A percentile compares a stretch with the other conserved stretches of the same genome.
phyloP scores from a whole-genome alignment of 1,284 basidiomycete genomes.

The Boletus sp. region DNA sequence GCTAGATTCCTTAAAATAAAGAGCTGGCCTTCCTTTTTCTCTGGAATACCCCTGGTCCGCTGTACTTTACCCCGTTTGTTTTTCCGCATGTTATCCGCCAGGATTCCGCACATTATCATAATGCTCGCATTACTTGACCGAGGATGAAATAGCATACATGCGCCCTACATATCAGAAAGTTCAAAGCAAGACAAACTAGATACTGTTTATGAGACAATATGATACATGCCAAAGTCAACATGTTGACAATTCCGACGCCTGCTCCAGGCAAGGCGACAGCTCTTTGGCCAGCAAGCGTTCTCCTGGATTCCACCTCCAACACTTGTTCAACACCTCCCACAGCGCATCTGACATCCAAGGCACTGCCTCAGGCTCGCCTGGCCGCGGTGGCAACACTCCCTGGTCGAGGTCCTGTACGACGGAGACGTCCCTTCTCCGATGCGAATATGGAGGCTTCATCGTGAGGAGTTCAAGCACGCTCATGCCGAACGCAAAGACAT shows the following conservation, averaged over 20 bases:
- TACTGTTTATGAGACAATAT: background rate
- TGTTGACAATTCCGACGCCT: constrained; percentile 1
- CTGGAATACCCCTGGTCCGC: constrained; percentile 38
- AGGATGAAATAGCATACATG: constrained; percentile 7
- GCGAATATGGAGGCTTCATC: constrained; percentile 44
- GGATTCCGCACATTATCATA: constrained; percentile 35
- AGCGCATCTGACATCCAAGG: constrained; percentile 43
- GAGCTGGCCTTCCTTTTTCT: constrained; percentile 36
- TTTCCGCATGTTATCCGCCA: constrained; percentile 33
- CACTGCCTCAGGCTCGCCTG: constrained; percentile 30
- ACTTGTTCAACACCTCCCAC: constrained; percentile 42
- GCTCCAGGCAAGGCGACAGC: constrained; percentile 15
- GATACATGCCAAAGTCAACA: background rate
- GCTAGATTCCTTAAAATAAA: constrained; percentile 29
- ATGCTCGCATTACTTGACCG: constrained; percentile 39
- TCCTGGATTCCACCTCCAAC: constrained; percentile 39
- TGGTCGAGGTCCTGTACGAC: constrained; percentile 44
- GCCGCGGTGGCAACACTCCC: constrained; percentile 38
- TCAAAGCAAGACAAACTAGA: background rate
- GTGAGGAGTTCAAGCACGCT: constrained; percentile 52
- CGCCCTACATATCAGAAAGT: background rate
- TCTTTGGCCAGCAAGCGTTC: constrained; percentile 21
- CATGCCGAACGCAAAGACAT: constrained; percentile 58
- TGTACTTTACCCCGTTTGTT: constrained; percentile 41
- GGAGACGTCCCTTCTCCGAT: constrained; percentile 43